Evolutionary conservation across 768 basidiomycete genomes (phyloP).

Genomic region (Gymnopilus junonius): DNA sequence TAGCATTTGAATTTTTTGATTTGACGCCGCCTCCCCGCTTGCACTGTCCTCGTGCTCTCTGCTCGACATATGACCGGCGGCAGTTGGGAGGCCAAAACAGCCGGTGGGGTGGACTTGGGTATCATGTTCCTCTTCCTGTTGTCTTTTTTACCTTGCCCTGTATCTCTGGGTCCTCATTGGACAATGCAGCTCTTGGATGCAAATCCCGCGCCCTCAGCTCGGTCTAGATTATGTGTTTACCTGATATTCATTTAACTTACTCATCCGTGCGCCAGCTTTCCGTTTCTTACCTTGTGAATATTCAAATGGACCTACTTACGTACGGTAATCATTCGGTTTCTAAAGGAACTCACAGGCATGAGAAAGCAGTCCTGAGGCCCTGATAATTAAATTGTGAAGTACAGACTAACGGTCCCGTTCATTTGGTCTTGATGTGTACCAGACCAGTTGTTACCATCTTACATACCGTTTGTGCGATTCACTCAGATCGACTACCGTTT

Average conservation of each 20-base stretch:
- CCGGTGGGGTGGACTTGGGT: neutral
- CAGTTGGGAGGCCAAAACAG: neutral
- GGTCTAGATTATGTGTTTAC: neutral
- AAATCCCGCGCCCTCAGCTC: neutral
- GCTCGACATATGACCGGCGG: neutral
- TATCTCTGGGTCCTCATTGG: neutral
- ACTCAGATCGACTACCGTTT: too few relatives aligned
- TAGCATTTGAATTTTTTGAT: neutral
- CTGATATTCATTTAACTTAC: neutral
- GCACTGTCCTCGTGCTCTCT: neutral
- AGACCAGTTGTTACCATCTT: too few relatives aligned
- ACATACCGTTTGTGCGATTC: too few relatives aligned
- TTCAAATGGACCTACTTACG: neutral
- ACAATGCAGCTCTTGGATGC: neutral
- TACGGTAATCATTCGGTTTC: too few relatives aligned
- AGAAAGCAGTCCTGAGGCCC: too few relatives aligned
- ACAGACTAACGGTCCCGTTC: too few relatives aligned
- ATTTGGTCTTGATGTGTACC: too few relatives aligned
- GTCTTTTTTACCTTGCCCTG: neutral
- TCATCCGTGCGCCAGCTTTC: neutral
- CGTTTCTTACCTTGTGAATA: neutral
- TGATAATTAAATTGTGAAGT: too few relatives aligned
- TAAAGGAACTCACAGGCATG: too few relatives aligned
- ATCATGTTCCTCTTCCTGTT: neutral
- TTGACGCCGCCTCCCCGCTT: too few relatives aligned